Evolutionary conservation across 371 early-diverging fungal genomes (phyloP).

Genomic region (Ordospora colligata): DNA sequence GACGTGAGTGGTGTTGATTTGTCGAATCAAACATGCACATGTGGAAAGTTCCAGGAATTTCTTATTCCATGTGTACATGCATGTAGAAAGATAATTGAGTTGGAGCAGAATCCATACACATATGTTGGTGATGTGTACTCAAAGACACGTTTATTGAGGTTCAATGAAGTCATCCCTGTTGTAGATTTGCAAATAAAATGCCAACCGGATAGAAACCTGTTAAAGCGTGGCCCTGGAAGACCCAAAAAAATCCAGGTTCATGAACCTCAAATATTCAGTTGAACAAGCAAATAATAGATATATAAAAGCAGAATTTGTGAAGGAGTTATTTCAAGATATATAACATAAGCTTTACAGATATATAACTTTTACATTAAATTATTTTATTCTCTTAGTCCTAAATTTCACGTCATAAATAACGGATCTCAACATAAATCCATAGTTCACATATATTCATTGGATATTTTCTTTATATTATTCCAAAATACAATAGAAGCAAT

Average conservation of each 20-base stretch:
- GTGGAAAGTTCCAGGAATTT: slow-evolving; percentile 59
- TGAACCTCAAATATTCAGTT: background rate
- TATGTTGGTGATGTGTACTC: slow-evolving; percentile 31
- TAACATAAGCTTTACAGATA: too few relatives aligned
- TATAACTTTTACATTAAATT: too few relatives aligned
- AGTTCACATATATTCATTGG: too few relatives aligned
- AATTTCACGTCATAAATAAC: too few relatives aligned
- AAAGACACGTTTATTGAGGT: slow-evolving; percentile 10
- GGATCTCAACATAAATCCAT: too few relatives aligned
- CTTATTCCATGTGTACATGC: slow-evolving; percentile 60
- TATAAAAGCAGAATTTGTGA: too few relatives aligned
- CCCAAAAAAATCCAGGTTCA: slow-evolving; percentile 28
- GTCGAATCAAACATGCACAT: slow-evolving; percentile 46
- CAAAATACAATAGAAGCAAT: too few relatives aligned
- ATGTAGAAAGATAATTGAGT: slow-evolving; percentile 29
- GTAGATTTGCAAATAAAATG: slow-evolving; percentile 26
- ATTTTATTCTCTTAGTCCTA: too few relatives aligned
- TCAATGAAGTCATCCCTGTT: slow-evolving; percentile 24
- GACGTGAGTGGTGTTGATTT: slow-evolving; percentile 49
- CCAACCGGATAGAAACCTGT: slow-evolving; percentile 19
- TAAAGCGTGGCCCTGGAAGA: slow-evolving; percentile 43
- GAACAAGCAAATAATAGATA: too few relatives aligned
- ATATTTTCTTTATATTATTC: too few relatives aligned
- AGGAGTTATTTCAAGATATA: too few relatives aligned
- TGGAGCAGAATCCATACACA: slow-evolving; percentile 11